phyloP scores from a whole-genome alignment of 768 basidiomycete species.

The Suillus discolor region DNA sequence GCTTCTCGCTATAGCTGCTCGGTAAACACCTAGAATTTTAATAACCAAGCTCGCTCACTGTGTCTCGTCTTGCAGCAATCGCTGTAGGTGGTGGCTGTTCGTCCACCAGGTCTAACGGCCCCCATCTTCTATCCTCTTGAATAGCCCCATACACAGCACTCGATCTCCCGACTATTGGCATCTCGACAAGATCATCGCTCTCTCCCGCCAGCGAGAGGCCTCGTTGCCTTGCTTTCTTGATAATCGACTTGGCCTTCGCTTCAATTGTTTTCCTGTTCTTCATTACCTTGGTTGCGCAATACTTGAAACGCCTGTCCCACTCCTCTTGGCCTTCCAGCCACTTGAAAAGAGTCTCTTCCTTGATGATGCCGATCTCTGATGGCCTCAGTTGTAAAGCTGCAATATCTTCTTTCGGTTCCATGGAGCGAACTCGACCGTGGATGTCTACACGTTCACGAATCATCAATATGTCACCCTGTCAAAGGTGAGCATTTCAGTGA shows the following conservation, averaged over 20 bases:
- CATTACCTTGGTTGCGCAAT: slow-evolving; percentile 42
- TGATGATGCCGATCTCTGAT: slow-evolving; percentile 68
- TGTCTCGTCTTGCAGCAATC: slow-evolving; percentile 71
- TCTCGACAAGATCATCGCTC: neutral
- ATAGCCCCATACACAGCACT: slow-evolving; percentile 28
- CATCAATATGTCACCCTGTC: slow-evolving; percentile 41
- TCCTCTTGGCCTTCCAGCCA: slow-evolving; percentile 63
- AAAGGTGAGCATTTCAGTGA: slow-evolving; percentile 1
- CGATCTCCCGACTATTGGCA: slow-evolving; percentile 1
- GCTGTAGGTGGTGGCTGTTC: slow-evolving; percentile 74
- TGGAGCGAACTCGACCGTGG: slow-evolving; percentile 56
- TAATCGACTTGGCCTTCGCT: slow-evolving; percentile 44
- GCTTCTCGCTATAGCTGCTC: slow-evolving; percentile 46
- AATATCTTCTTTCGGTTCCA: slow-evolving; percentile 63
- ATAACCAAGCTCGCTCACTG: slow-evolving; percentile 38
- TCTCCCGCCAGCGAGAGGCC: slow-evolving; percentile 39
- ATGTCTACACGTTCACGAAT: slow-evolving; percentile 76
- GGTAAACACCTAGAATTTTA: neutral
- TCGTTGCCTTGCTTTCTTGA: slow-evolving; percentile 48
- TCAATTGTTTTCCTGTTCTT: slow-evolving; percentile 47
- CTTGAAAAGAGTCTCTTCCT: slow-evolving; percentile 68
- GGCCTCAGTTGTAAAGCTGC: slow-evolving; percentile 52
- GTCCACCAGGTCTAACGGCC: slow-evolving; percentile 59
- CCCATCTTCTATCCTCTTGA: slow-evolving; percentile 48
- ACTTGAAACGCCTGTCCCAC: slow-evolving; percentile 60